Conservation (phyloP, 129 eudicot genomes). For the Scalesia atractyloides region DNA sequence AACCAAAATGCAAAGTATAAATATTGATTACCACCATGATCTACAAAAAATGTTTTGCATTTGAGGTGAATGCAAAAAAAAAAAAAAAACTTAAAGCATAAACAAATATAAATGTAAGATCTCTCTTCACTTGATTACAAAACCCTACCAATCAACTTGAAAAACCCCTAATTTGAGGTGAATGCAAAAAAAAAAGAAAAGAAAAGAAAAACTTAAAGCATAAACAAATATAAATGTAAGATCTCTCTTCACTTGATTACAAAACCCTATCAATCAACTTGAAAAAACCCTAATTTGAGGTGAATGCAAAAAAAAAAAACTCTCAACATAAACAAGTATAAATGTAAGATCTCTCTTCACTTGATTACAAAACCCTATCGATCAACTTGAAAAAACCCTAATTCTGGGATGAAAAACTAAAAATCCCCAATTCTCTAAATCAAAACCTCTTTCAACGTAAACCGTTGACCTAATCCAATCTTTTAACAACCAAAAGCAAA, state of each 20-base stretch:
- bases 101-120: constrained; percentile 16
- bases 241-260: constrained; percentile 3
- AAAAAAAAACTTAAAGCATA: background rate
- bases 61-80: constrained; percentile 1
- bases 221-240: constrained; percentile 6
- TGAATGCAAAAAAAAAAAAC: background rate
- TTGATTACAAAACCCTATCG: background rate
- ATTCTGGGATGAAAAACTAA: background rate
- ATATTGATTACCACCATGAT: too few species aligned
- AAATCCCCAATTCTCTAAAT: constrained; percentile 19
- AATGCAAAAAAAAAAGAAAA: background rate
- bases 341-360: constrained; percentile 18
- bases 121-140: background rate
- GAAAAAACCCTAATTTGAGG: constrained; percentile 6
- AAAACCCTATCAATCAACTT: constrained; percentile 4
- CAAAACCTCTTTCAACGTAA: constrained; percentile 6
- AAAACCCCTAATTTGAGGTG: constrained; percentile 8
- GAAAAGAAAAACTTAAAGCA: background rate
- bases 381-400: constrained; percentile 7
- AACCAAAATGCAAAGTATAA: constrained; percentile 2
- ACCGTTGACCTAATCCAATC: constrained; percentile 19
- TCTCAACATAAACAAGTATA: background rate
- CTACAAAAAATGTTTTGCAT: background rate
- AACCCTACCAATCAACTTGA: constrained; percentile 5
- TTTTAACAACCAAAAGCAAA: background rate